Evolutionary conservation across 495 filamentous ascomycete species (phyloP), one percentile per base, ranked within the genome.

Genomic region (Lindgomyces ingoldianus): DNA sequence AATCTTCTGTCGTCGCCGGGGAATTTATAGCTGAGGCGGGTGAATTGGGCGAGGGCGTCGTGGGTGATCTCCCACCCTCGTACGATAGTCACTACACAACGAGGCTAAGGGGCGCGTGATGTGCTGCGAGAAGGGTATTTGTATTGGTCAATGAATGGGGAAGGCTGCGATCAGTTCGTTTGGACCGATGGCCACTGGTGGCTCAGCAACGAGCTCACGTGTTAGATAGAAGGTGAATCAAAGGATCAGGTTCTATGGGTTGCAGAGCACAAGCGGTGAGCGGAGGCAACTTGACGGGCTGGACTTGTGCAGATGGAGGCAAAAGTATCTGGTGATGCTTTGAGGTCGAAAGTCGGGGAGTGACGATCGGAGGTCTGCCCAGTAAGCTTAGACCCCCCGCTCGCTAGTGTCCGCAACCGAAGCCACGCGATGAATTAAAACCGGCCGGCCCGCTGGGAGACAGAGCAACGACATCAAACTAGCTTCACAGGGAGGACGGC

Each of bases 51-150:
- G 53, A 44, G 39, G 54, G 41, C 41, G 54, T 26, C 36, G 19
- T 3, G 21, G 33, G 30, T 0, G 14, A 25, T 42, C 25, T 54
- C 50, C 50, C 50, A 29, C 50, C 3, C 54, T 57, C 54, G 54
- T 57, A 57, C 27, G 54, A 57, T 44, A 26, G 26, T 57, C 30
- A 57, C 54, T 57, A 16, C 30, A 57, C 54, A 24, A n/a, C 30
- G 21, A 57, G 54, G 54, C 30, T 57, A 22, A 57, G 22, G 22
- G 54, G 30, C 54, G 54, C 54, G 30, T 57, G 54, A 57, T 57
- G 33, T 44, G 19, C 19, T 18, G 54, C 39, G 36, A 36, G 54
- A 45, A 18, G 22, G 36, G 14, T 14, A 14, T 39, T 39, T 39
- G 33, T 39, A 39, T 39, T 39, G 33, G 33, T 39, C 33, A 39